Base-by-base conservation (phyloP, 1,139 yeast genomes). In the Geotrichum carabidarum region DNA sequence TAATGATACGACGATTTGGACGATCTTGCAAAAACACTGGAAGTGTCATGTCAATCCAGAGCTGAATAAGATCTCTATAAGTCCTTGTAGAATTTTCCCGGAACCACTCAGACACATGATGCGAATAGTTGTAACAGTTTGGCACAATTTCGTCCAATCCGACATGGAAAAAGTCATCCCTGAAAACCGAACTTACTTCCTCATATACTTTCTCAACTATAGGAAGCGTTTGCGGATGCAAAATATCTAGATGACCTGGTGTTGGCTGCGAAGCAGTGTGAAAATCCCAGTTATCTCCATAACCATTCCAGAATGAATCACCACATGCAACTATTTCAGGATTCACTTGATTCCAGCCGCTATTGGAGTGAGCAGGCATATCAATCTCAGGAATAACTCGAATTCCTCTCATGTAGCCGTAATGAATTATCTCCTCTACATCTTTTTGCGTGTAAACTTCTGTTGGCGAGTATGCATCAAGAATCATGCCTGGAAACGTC, bases 381-480 rank as follows among this genome's bases (percentile, higher is more conserved):
- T 78, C 81, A 17, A 78, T 62, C 60, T 78, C 81, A 1, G 81
- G 80, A 42, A 78, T 63, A 5, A 78, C 69, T 50, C 80, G 66
- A 4, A 78, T 72, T 12, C 80, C 81, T 50, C 78, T 65, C 7
- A 57, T 64, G 11, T 60, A 57, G 1, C 78, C 80, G 60, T 74
- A 76, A 12, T 63, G 60, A 14, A 76, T 69, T 4, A 78, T 55
- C 5, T 65, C 60, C 34, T 57, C 55, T 38, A 78, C 63, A 52
- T 76, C 78, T 4, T 62, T 51, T n/a, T 62, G 67, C 8, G 72
- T 60, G 62, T 73, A 78, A 1, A 64, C 59, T 59, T 76, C 77
- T n/a, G 63, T 54, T 1, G 61, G 49, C 2, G 77, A 70, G 62
- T 73, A 78, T 8, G 81, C 78, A 61, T 74, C 81, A n/a, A 65